Base-by-base conservation (phyloP, 148 eudicot genomes). In the Rhododendron griersonianum region DNA sequence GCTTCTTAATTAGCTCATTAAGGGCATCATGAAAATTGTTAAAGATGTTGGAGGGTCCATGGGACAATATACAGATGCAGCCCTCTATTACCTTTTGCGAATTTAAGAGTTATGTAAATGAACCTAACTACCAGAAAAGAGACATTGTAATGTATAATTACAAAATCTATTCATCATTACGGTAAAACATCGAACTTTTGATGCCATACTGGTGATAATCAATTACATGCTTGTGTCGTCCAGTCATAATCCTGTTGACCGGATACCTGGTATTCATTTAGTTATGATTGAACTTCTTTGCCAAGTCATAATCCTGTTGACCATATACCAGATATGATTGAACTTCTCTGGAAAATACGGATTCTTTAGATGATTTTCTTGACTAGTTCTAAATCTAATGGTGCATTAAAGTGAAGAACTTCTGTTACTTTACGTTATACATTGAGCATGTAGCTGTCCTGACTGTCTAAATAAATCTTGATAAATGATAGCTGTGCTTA, bases 401-500 rank as follows among this genome's bases (percentile, higher is more conserved):
- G 48, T 73, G 48, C 21, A 73, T 14, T 51, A n/a, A 33, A 14
- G 21, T 30, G 53, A 25, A 33, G 21, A 9, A 18, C 23, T 33
- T 47, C 2, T 53, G 23, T 69, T 53, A 21, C 28, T 21, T 55
- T 73, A 71, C 2, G 6, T 19, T 11, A 13, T 51, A 65, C 25
- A 44, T 77, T 61, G 23, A 63, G 53, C 41, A 78, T 48, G 55
- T 80, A 67, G 11, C 28, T 59, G 35, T 73, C 8, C 35, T 28
- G 55, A 61, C 10, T 37, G 59, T 51, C 44, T 81, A 81, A 33
- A 61, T 61, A 39, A 55, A 50, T 74, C 7, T 77, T 89, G 81
- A 79, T 85, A 51, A 84, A n/a, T 77, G 48, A 37, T 83, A 33
- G 77, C 83, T 85, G 83, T 89, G 89, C 74, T 85, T 95, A 63